Conservation (phyloP, 1,139 yeast species). For the Scheffersomyces cryptocercus region DNA sequence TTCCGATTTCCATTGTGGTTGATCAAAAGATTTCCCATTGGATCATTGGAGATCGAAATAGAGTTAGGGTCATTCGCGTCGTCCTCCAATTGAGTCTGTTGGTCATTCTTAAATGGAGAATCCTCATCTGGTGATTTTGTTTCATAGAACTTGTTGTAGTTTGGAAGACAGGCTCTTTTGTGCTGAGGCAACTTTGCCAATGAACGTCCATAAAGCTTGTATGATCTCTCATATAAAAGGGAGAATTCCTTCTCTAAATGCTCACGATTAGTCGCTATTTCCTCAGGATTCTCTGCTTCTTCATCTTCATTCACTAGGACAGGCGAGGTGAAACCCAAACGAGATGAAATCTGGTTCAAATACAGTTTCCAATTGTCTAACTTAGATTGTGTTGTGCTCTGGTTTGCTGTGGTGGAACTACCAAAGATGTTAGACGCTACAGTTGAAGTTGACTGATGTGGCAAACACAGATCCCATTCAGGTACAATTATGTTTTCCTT, state of each 20-base stretch:
- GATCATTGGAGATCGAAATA: conserved; percentile 43
- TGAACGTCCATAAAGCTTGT: conserved; percentile 42
- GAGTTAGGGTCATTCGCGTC: conserved; percentile 33
- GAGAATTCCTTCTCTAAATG: conserved; percentile 33
- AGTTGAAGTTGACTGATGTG: conserved; percentile 20
- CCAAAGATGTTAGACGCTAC: conserved; percentile 19
- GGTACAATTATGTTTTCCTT: conserved; percentile 46
- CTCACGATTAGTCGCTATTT: conserved; percentile 5
- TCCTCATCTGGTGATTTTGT: conserved; percentile 11
- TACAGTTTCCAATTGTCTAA: conserved; percentile 40
- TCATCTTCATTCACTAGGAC: conserved; percentile 23
- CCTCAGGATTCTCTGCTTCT: conserved; percentile 11
- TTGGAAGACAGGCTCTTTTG: conserved; percentile 48
- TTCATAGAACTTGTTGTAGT: conserved; percentile 35
- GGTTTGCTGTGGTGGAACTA: conserved; percentile 27
- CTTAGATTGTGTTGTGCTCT: conserved; percentile 27
- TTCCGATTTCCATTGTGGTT: conserved; percentile 22
- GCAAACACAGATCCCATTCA: conserved; percentile 43
- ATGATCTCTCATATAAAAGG: conserved; percentile 39
- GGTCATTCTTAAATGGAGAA: conserved; percentile 16
- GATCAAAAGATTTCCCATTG: conserved; percentile 46
- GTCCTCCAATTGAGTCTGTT: conserved; percentile 28
- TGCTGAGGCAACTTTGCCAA: conserved; percentile 38
- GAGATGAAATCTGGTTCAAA: conserved; percentile 35
- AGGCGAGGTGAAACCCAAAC: conserved; percentile 39